Base-by-base conservation (phyloP, 2,329 filamentous ascomycete species). In the Ceratocystis lukuohia region DNA sequence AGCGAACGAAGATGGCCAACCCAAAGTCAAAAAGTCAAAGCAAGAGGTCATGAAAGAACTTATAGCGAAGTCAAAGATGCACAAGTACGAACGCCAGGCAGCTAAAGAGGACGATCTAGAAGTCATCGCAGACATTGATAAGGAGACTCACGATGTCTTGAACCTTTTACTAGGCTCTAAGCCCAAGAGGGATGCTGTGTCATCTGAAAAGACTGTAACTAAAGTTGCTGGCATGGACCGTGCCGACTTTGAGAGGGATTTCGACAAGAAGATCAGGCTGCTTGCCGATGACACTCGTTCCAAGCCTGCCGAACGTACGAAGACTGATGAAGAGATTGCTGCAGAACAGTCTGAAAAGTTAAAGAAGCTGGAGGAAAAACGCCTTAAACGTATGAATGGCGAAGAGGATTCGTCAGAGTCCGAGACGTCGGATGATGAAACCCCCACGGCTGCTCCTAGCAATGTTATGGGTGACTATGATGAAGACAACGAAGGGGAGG, bases 11-110 rank as follows among this genome's bases (percentile, higher is more conserved):
- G 80, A 80, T 45, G 80, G 80, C 22, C 78, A 86, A 69, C 91
- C 91, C 0, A 88, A 93, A 71, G 83, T 88, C 68, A 96, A 96
- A 76, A 99, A 96, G 79, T 87, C 87, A 2, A 97, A 96, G 77
- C 89, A 94, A 65, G 94, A 99, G 75, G 89, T 99, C 62, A 96
- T 97, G 90, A 88, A 96, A 72, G 95, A 99, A 75, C 82, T 99
- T 69, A 96, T 99, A 70, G 90, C 92, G 68, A 99, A 99, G 76
- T 97, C 93, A 0, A 99, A 99, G 74, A 81, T 89, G 69, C 84
- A 96, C 81, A 97, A 96, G 77, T 92, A 93, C 73, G 92, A 97
- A 77, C 86, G 94, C 50, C 94, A 99, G 76, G 87, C 90, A 68
- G 85, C 85, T 33, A 96, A 96, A 73, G 94, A 97, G 69, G 91